Percentiles rank a stretch among this genome's conserved stretches.
These are phyloP conservation scores for Colletotrichum sp. DNA, from an alignment of 2,329 filamentous ascomycete species.

Conservation along the genomic window DNA sequence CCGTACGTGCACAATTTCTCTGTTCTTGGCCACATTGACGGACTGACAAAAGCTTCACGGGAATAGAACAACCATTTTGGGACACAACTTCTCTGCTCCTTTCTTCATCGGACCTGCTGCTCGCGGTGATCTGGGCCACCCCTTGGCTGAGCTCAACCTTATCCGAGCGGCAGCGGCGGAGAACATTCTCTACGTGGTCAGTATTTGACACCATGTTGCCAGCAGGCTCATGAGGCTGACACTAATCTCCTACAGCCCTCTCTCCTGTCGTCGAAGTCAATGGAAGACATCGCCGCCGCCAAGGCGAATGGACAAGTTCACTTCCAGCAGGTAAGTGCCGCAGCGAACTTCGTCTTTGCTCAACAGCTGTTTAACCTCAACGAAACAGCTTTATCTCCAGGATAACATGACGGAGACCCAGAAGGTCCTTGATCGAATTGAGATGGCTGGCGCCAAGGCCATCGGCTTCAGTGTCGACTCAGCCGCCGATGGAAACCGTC, in stretches of 20 bases:
- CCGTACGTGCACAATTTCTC: slow-evolving; percentile 25
- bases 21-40: not conserved
- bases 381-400: slow-evolving; percentile 29
- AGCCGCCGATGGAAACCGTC: slow-evolving; percentile 42
- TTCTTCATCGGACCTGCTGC: slow-evolving; percentile 60
- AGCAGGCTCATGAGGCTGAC: not conserved
- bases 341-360: not conserved
- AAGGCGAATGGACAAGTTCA: slow-evolving; percentile 40
- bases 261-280: slow-evolving; percentile 34
- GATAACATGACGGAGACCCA: slow-evolving; percentile 37
- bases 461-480: slow-evolving; percentile 46
- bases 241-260: slow-evolving; percentile 28
- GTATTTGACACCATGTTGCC: not conserved
- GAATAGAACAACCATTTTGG: slow-evolving; percentile 53
- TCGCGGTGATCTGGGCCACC: slow-evolving; percentile 47
- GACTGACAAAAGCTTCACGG: not conserved
- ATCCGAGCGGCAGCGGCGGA: slow-evolving; percentile 51
- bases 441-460: slow-evolving; percentile 38
- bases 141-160: slow-evolving; percentile 53
- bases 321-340: slow-evolving; percentile 35
- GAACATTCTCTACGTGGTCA: slow-evolving; percentile 54
- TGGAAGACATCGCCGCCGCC: slow-evolving; percentile 42
- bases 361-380: not conserved
- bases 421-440: slow-evolving; percentile 32
- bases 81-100: slow-evolving; percentile 58